phyloP scores from a whole-genome alignment of 2,329 filamentous ascomycete genomes.

The Pseudogymnoascus sp. region DNA sequence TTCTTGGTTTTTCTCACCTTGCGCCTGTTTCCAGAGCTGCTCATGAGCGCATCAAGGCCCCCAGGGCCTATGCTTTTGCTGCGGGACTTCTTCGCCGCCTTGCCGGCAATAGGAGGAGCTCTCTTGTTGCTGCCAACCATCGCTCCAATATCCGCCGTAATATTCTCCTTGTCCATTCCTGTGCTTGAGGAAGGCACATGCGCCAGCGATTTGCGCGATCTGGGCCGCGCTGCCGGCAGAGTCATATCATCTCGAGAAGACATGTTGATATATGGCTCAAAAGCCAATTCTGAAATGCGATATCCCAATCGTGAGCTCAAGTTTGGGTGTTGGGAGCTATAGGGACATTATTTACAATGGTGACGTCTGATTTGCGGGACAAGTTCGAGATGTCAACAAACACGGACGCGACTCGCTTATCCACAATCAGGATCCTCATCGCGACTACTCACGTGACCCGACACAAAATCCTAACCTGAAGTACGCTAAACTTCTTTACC shows the following conservation, averaged over 20 bases:
- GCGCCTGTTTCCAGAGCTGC: slow-evolving; percentile 66
- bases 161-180: slow-evolving; percentile 67
- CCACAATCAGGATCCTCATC: slow-evolving; percentile 6
- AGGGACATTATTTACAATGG: slow-evolving; percentile 2
- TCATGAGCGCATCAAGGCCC: slow-evolving; percentile 72
- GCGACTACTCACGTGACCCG: neutral
- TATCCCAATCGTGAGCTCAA: slow-evolving; percentile 4
- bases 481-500: neutral
- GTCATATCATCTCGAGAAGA: slow-evolving; percentile 38
- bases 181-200: slow-evolving; percentile 40
- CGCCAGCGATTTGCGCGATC: slow-evolving; percentile 64
- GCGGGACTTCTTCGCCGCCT: slow-evolving; percentile 56
- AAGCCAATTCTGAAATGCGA: neutral
- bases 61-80: slow-evolving; percentile 96
- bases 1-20: slow-evolving; percentile 51
- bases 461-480: neutral
- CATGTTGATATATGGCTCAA: slow-evolving; percentile 26
- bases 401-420: slow-evolving; percentile 10
- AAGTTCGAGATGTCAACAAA: slow-evolving; percentile 10
- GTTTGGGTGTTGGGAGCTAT: slow-evolving; percentile 8
- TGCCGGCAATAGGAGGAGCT: slow-evolving; percentile 17
- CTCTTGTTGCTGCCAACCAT: slow-evolving; percentile 21
- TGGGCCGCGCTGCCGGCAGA: slow-evolving; percentile 44
- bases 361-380: slow-evolving; percentile 9
- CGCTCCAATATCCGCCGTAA: slow-evolving; percentile 56